phyloP scores from a whole-genome alignment of 2,329 filamentous ascomycete genomes.

The Epichloe hybrida region DNA sequence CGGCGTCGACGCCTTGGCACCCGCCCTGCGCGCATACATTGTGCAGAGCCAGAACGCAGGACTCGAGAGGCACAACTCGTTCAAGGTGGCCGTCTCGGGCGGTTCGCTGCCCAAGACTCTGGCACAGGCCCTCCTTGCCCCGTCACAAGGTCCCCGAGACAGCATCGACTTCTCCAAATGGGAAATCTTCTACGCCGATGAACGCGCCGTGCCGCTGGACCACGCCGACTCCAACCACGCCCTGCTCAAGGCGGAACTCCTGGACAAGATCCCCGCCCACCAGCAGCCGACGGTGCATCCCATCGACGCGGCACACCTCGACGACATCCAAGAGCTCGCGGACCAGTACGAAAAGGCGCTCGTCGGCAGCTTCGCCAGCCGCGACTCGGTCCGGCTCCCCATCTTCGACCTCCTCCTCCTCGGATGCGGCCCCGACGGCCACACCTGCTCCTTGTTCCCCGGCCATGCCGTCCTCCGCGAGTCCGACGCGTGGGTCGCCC shows the following conservation, averaged over 20 bases:
- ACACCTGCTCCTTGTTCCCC: constrained; percentile 94
- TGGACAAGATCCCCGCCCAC: constrained; percentile 70
- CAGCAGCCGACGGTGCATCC: constrained; percentile 60
- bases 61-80: constrained; percentile 64
- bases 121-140: constrained; percentile 64
- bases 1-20: constrained; percentile 54
- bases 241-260: constrained; percentile 72
- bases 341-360: constrained; percentile 87
- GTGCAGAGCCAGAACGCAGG: constrained; percentile 70
- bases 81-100: constrained; percentile 88
- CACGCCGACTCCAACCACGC: constrained; percentile 91
- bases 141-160: constrained; percentile 39
- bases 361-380: constrained; percentile 72
- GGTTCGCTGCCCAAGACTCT: constrained; percentile 85
- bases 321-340: constrained; percentile 81
- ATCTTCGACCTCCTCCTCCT: constrained; percentile 91
- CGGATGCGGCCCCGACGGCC: constrained; percentile 88
- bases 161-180: constrained; percentile 68
- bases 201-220: constrained; percentile 84
- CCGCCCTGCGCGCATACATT: constrained; percentile 68
- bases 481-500: constrained; percentile 78
- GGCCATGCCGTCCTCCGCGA: constrained; percentile 78
- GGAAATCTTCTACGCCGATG: constrained; percentile 98
- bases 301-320: constrained; percentile 52
- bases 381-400: constrained; percentile 87